phyloP scores from a whole-genome alignment of 2,329 filamentous ascomycete genomes.

The Ampelomyces quisqualis region DNA sequence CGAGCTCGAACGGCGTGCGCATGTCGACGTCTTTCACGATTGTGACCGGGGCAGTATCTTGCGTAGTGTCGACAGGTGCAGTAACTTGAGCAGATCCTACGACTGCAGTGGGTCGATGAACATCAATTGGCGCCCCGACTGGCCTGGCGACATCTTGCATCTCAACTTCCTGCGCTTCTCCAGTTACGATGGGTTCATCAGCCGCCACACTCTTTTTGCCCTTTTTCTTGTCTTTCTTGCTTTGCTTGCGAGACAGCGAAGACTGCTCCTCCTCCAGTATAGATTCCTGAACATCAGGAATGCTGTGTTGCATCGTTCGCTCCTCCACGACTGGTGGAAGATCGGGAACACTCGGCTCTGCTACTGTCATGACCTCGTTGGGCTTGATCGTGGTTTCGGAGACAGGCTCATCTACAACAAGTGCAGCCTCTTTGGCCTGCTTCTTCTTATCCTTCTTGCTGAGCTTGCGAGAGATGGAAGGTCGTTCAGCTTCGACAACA shows the following conservation, averaged over 20 bases:
- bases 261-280: conserved; percentile 1
- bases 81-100: not conserved
- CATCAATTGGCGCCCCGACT: conserved; percentile 1
- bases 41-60: not conserved
- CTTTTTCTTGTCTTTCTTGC: conserved; percentile 39
- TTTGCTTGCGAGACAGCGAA: conserved; percentile 19
- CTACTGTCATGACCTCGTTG: not conserved
- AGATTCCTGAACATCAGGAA: conserved; percentile 1
- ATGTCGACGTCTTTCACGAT: not conserved
- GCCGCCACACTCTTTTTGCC: conserved; percentile 17
- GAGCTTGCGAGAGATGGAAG: conserved; percentile 2
- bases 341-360: not conserved
- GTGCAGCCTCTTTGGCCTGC: conserved; percentile 8
- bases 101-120: not conserved
- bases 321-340: not conserved
- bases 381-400: not conserved
- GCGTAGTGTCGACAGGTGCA: not conserved
- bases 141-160: not conserved
- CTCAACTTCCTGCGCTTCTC: conserved; percentile 5
- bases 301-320: not conserved
- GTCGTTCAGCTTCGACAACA: not conserved
- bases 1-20: not conserved
- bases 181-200: conserved; percentile 1
- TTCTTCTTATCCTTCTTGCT: conserved; percentile 15
- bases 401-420: not conserved